These are phyloP conservation scores for Aspergillus sp. DNA, from an alignment of 2,329 filamentous ascomycete genomes.

Conservation along the genomic window DNA sequence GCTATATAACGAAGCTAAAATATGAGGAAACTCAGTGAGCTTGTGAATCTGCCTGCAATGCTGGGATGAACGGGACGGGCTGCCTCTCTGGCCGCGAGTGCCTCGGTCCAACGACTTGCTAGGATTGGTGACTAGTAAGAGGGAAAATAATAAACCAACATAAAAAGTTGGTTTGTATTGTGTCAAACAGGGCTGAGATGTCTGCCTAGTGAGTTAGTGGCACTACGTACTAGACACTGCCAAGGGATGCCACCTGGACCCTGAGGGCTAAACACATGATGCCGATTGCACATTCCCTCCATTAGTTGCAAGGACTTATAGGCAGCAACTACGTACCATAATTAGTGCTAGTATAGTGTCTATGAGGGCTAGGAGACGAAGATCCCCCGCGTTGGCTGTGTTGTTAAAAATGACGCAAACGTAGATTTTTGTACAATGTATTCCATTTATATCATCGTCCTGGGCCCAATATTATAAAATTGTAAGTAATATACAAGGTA, in stretches of 20 bases:
- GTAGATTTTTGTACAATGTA: too few relatives aligned
- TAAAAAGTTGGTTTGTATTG: background rate
- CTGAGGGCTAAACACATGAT: background rate
- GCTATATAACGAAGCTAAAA: background rate
- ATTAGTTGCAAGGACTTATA: background rate
- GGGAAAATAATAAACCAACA: background rate
- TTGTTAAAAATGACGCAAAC: too few relatives aligned
- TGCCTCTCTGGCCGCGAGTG: constrained; percentile 23
- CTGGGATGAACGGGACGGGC: background rate
- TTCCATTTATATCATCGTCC: too few relatives aligned
- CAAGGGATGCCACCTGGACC: background rate
- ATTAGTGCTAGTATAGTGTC: background rate
- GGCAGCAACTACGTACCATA: background rate
- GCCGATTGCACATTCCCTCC: background rate
- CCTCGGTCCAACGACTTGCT: constrained; percentile 15
- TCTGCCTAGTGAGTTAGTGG: background rate
- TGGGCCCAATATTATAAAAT: too few relatives aligned
- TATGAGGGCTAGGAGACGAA: background rate
- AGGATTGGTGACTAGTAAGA: background rate
- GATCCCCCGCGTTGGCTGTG: too few relatives aligned
- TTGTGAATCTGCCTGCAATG: background rate
- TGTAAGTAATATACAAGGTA: too few relatives aligned
- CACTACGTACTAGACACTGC: background rate
- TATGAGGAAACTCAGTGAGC: background rate
- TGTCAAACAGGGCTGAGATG: background rate